Conservation (phyloP, 2,329 filamentous ascomycete genomes). For the Pestalotiopsis sp. region DNA sequence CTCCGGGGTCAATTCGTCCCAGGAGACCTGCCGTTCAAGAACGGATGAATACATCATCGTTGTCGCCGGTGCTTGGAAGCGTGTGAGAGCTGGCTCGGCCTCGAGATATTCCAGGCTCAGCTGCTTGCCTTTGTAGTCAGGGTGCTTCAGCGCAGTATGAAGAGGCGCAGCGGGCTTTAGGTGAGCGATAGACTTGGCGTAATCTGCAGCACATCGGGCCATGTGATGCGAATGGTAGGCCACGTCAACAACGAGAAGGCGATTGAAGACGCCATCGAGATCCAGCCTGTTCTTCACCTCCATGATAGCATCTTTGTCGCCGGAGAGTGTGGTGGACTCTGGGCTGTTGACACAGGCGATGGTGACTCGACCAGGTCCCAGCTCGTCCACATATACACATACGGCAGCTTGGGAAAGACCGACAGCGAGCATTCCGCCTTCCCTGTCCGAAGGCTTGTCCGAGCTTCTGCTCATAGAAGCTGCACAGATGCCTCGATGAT, state of each 20-base stretch:
- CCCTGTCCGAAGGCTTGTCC: not conserved
- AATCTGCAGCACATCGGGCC: constrained; percentile 24
- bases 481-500: constrained; percentile 21
- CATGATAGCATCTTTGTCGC: constrained; percentile 18
- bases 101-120: constrained; percentile 10
- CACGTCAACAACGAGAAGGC: constrained; percentile 18
- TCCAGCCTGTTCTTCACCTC: constrained; percentile 17
- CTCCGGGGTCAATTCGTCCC: constrained; percentile 17
- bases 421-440: constrained; percentile 24
- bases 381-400: constrained; percentile 15
- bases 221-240: constrained; percentile 35
- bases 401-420: constrained; percentile 14
- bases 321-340: constrained; percentile 22
- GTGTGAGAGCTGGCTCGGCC: not conserved
- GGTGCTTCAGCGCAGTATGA: constrained; percentile 14
- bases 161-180: constrained; percentile 16
- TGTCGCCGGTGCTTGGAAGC: not conserved
- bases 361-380: constrained; percentile 11
- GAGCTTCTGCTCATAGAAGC: constrained; percentile 5
- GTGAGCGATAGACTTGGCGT: constrained; percentile 23
- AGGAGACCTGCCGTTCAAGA: constrained; percentile 17
- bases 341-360: constrained; percentile 26
- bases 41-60: constrained; percentile 25
- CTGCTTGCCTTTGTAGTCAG: constrained; percentile 11
- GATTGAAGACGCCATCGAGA: constrained; percentile 17